Evolutionary conservation across 2,329 filamentous ascomycete species (phyloP), one percentile per base, ranked within the genome.

Genomic region (Monosporascus sp.): DNA sequence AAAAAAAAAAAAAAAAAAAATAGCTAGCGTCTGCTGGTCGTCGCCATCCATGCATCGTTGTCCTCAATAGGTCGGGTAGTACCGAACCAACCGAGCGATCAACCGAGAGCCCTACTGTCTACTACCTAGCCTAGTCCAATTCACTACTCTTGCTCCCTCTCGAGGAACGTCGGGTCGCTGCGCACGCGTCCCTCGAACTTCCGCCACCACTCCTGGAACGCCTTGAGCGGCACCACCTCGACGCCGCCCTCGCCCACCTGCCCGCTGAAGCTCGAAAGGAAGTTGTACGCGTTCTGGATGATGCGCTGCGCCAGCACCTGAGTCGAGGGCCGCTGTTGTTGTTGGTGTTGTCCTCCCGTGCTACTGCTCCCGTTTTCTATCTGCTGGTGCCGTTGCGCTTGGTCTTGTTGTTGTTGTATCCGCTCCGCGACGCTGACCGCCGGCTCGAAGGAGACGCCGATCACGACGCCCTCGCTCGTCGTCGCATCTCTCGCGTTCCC

Each of bases 251-350:
- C 74, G 2, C 78, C 78, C 2, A 77, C 76, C 53, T 80, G 79
- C 38, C 84, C 83, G 55, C 87, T 89, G 76, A 96, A 97, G 63
- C 91, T 88, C 3, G 93, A 85, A 53, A 99, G 77, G 69, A 96
- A 97, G 72, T 99, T 97, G 72, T 97, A 99, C 16, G 93, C 94
- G 70, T 97, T 96, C 63, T 90, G 88, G 64, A 99, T 97, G 63
- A 99, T 97, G 58, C 90, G 79, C 72, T 97, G 91, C 31, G 94
- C 94, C 24, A 99, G 78, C 2, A 91, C 75, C 59, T 89, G 84
- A 0, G 91, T 94, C n/a, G 81, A 78, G 1, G 84, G 77, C 47
- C 74, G 72, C 27, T 68, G 43, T 7, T 19, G 20, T 11, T 5
- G 43, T n/a, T 20, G 9, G 3, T 35, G 31, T 9, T 5, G 4